phyloP scores from a whole-genome alignment of 2,329 filamentous ascomycete genomes.

The Pseudogymnoascus sp. region DNA sequence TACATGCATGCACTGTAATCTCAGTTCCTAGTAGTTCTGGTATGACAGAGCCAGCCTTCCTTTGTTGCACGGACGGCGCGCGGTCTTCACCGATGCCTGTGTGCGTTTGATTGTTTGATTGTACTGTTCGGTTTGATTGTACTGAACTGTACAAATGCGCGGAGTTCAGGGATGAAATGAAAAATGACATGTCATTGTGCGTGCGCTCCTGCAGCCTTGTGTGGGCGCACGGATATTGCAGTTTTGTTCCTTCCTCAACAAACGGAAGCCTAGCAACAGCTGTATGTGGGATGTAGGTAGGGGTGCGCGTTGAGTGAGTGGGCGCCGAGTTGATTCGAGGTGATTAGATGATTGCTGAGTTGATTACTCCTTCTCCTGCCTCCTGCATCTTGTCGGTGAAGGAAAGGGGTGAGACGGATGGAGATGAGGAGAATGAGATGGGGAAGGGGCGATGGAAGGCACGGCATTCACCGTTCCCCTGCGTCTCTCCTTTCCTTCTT shows the following conservation, averaged over 20 bases:
- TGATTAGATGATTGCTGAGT: background rate
- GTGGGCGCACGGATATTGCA: background rate
- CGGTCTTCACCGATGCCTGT: background rate
- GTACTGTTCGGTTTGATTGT: too few species aligned
- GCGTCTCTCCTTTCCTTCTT: background rate
- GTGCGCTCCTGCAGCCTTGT: background rate
- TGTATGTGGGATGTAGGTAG: background rate
- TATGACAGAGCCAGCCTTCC: background rate
- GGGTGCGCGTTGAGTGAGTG: background rate
- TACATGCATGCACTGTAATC: background rate
- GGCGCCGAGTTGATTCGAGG: background rate
- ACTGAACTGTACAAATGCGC: background rate
- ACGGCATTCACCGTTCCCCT: background rate
- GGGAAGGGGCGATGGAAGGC: background rate
- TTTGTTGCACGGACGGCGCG: background rate
- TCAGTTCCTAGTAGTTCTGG: background rate
- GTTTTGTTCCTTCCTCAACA: background rate
- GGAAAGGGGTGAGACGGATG: background rate
- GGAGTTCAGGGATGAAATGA: background rate
- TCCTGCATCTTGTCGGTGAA: background rate
- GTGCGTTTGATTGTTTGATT: too few species aligned
- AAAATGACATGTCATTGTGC: background rate
- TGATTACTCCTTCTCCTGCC: background rate
- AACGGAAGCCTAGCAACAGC: background rate
- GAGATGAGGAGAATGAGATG: background rate